phyloP scores from a whole-genome alignment of 2,329 filamentous ascomycete genomes.

The Phyllosticta capitalensis region DNA sequence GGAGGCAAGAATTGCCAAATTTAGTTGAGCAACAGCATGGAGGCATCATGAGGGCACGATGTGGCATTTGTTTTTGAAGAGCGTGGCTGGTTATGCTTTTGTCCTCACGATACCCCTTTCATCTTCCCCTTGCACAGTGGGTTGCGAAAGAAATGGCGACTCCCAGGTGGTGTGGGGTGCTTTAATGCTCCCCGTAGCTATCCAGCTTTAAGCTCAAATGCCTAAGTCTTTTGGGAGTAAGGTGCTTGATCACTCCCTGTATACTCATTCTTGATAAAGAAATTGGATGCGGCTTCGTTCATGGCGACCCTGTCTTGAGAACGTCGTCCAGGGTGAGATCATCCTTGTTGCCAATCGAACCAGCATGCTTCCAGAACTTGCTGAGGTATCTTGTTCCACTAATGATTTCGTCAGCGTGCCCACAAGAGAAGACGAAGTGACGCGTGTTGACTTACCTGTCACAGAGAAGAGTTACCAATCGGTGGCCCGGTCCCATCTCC shows the following conservation, averaged over 20 bases:
- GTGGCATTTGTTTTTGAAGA: not conserved
- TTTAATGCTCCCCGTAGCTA: too few relatives aligned
- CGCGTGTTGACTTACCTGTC: slow-evolving; percentile 40
- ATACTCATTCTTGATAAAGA: not conserved
- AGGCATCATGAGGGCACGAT: not conserved
- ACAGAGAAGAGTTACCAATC: slow-evolving; percentile 74
- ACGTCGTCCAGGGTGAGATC: slow-evolving; percentile 50
- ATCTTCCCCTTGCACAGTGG: not conserved
- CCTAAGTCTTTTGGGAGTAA: too few relatives aligned
- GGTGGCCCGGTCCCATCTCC: slow-evolving; percentile 49
- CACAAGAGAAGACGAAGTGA: not conserved
- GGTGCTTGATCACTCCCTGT: too few relatives aligned
- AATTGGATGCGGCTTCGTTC: not conserved
- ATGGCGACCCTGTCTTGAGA: slow-evolving; percentile 23
- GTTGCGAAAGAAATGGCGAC: too few relatives aligned
- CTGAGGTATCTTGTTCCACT: slow-evolving; percentile 67
- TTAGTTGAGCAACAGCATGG: slow-evolving; percentile 10
- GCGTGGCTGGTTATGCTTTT: not conserved
- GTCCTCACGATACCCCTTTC: not conserved
- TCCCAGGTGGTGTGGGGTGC: too few relatives aligned
- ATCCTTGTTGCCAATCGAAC: slow-evolving; percentile 48
- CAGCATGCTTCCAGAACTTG: slow-evolving; percentile 74
- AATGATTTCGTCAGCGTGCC: slow-evolving; percentile 11
- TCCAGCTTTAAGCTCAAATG: too few relatives aligned
- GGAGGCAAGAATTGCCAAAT: slow-evolving; percentile 59